Conservation (phyloP, 116 monocot genomes). For the Trichopus zeylanicus region DNA sequence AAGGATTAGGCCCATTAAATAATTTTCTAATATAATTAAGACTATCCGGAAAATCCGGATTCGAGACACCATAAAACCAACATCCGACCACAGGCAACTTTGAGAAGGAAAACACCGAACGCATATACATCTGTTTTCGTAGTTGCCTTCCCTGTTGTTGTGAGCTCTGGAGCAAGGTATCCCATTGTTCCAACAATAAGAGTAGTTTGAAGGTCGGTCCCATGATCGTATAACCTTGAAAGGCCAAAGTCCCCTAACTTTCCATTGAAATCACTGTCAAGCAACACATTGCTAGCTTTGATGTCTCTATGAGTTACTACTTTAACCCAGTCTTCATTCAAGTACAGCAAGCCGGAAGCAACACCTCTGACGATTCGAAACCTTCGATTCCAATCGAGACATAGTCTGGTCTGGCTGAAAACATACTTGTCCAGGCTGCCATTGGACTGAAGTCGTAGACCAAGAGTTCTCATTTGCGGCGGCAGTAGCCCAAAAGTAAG, state of each 20-base stretch:
- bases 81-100: conserved; percentile 37
- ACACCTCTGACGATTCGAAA: conserved; percentile 20
- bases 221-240: conserved; percentile 46
- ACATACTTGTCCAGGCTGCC: conserved; percentile 2
- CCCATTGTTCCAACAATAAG: conserved; percentile 43
- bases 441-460: not conserved
- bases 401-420: not conserved
- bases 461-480: not conserved
- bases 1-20: too few species aligned
- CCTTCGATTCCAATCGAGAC: conserved; percentile 8
- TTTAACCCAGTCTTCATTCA: conserved; percentile 53
- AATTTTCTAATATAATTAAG: too few species aligned
- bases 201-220: conserved; percentile 26
- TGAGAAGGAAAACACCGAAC: conserved; percentile 46
- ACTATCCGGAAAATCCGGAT: too few species aligned
- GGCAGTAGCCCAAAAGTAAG: not conserved
- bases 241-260: conserved; percentile 57
- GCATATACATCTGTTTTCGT: conserved; percentile 38
- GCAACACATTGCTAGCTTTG: conserved; percentile 54
- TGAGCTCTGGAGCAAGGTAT: conserved; percentile 50
- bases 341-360: conserved; percentile 25
- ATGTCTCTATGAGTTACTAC: conserved; percentile 46
- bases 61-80: too few species aligned
- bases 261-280: conserved; percentile 39
- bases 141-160: conserved; percentile 25